Conservation (phyloP, 192 early-diverging fungal species). For the Coemansia sp. region DNA sequence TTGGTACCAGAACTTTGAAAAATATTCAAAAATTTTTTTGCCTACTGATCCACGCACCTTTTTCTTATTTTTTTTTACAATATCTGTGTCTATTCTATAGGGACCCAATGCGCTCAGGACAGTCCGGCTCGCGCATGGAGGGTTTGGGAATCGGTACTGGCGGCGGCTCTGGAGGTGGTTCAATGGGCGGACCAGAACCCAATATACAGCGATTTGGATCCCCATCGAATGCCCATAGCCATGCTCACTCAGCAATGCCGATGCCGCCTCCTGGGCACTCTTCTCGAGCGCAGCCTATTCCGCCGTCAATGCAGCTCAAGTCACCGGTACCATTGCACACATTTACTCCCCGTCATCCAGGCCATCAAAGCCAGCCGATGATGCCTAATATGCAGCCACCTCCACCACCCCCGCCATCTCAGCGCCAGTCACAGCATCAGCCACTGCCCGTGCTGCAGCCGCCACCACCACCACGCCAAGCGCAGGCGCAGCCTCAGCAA, state of each 20-base stretch:
- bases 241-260: slow-evolving; percentile 33
- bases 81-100: slow-evolving; percentile 9
- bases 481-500: slow-evolving; percentile 19
- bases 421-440: neutral
- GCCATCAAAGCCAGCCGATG: slow-evolving; percentile 1
- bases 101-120: slow-evolving; percentile 24
- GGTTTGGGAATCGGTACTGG: slow-evolving; percentile 10
- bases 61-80: neutral
- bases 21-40: neutral
- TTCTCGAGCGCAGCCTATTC: slow-evolving; percentile 15
- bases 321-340: slow-evolving; percentile 12
- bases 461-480: slow-evolving; percentile 2
- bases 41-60: neutral
- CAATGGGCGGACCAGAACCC: slow-evolving; percentile 8
- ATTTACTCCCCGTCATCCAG: neutral
- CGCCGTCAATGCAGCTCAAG: slow-evolving; percentile 13
- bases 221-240: slow-evolving; percentile 15
- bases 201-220: slow-evolving; percentile 15
- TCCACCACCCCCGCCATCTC: slow-evolving; percentile 1
- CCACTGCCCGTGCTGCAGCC: neutral
- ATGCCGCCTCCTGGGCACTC: slow-evolving; percentile 24
- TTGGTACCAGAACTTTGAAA: neutral
- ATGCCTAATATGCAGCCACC: slow-evolving; percentile 16
- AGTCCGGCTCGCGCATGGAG: slow-evolving; percentile 22
- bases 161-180: slow-evolving; percentile 2